Evolutionary conservation across 2,329 filamentous ascomycete genomes (phyloP).

Genomic region (Colletotrichum cereale): DNA sequence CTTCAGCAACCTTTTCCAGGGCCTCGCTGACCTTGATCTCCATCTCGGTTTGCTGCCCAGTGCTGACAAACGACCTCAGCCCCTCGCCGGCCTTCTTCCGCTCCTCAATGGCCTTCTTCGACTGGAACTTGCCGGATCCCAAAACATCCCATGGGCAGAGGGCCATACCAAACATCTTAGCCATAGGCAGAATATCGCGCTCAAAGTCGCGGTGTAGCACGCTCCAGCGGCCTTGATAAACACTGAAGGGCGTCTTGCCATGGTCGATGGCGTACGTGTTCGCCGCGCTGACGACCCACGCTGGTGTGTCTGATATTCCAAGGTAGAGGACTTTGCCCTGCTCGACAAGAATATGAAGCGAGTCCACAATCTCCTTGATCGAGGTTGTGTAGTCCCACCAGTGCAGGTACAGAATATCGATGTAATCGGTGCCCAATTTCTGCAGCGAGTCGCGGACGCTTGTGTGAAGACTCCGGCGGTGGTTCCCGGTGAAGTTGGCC

Average conservation of each 20-base stretch:
- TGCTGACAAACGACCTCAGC: conserved; percentile 46
- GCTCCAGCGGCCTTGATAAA: conserved; percentile 57
- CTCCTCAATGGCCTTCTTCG: conserved; percentile 50
- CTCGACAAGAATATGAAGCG: conserved; percentile 55
- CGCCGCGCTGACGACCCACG: conserved; percentile 54
- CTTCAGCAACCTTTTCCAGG: conserved; percentile 70
- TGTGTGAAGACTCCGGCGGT: conserved; percentile 54
- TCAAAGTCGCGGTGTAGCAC: conserved; percentile 52
- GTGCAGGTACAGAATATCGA: conserved; percentile 61
- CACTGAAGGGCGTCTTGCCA: conserved; percentile 52
- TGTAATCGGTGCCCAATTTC: conserved; percentile 59
- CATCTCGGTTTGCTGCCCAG: conserved; percentile 57
- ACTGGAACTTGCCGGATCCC: conserved; percentile 66
- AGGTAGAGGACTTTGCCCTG: conserved; percentile 58
- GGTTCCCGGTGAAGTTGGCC: conserved; percentile 59
- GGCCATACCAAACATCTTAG: conserved; percentile 59
- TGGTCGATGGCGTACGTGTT: conserved; percentile 54
- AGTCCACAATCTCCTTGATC: conserved; percentile 58
- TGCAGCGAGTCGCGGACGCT: conserved; percentile 57
- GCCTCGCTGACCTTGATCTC: conserved; percentile 67
- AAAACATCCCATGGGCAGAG: conserved; percentile 71
- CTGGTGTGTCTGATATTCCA: conserved; percentile 55
- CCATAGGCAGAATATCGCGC: conserved; percentile 59
- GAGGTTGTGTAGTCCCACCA: conserved; percentile 59
- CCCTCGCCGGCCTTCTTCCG: conserved; percentile 53